Evolutionary conservation across 1,139 yeast genomes (phyloP), one percentile per base, ranked within the genome.

Genomic region (Maudiozyma humilis): DNA sequence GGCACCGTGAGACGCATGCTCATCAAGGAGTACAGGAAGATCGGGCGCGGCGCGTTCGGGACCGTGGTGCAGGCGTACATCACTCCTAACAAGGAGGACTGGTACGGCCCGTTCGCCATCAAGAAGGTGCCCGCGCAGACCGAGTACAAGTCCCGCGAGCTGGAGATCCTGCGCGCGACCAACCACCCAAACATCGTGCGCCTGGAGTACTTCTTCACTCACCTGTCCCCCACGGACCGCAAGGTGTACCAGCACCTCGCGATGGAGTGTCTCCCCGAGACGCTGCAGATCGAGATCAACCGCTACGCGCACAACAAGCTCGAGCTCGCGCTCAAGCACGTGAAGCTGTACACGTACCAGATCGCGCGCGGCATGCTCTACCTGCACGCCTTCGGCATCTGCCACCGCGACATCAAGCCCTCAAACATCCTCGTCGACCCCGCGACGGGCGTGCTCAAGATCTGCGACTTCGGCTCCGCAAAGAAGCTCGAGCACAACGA

Each of bases 11-110:
- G 72, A 51, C 75, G 78, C 47, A 83, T 83, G 91, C 66, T 78
- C 35, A 75, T 83, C 23, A 76, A 74, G 51, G 91, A 83, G 56
- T 78, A 79, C 60, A 79, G 79, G 51, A 76, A 78, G 54, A 82
- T 83, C 40, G 93, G 93, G 4, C 87, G 82, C 62, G 93, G 93
- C 32, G 91, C 93, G 2, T 83, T 83, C 59, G 93, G 93, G 38
- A 82, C 87, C 1, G 93, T 83, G 17, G 81, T 81, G 12, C 88
- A 82, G 59, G 89, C 93, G 0, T 75, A 76, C 48, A 67, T 62
- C 32, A 61, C 64, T 3, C 59, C 61, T 14, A 66, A 65, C 44
- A 64, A 62, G 32, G 64, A 65, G 38, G 66, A 67, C 25, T 79
- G 85, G 84, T 66, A 78, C 35, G 93, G 93, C 0, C 93, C 93